Evolutionary conservation across 371 early-diverging fungal species (phyloP).

Genomic region (Mucor circinelloides): DNA sequence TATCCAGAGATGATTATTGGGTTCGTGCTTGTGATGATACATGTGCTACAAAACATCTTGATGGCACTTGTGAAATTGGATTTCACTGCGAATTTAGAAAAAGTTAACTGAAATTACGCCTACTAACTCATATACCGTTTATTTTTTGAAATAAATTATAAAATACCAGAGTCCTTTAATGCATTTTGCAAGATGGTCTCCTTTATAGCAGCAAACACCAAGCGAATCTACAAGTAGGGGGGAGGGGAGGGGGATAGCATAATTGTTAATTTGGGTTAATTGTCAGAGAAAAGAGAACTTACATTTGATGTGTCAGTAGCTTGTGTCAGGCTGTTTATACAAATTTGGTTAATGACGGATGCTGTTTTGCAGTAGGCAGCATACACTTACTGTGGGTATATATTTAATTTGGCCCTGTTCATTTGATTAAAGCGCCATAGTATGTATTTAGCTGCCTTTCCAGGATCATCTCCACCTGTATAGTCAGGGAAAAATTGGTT

Average conservation of each 20-base stretch:
- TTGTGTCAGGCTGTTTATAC: conserved; percentile 63
- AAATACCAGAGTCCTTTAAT: conserved; percentile 67
- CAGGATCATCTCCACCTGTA: conserved; percentile 65
- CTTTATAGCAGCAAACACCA: conserved; percentile 79
- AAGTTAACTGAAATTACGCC: not conserved
- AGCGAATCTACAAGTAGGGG: not conserved
- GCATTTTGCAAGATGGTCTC: conserved; percentile 78
- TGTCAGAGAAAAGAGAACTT: not conserved
- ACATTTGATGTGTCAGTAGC: conserved; percentile 52
- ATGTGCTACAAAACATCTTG: conserved; percentile 73
- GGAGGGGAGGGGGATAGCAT: not conserved
- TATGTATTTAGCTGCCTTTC: conserved; percentile 79
- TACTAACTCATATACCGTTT: not conserved
- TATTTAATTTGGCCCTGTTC: conserved; percentile 72
- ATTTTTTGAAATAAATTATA: conserved; percentile 35
- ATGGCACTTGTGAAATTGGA: conserved; percentile 67
- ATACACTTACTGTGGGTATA: conserved; percentile 74
- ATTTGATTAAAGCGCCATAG: conserved; percentile 77
- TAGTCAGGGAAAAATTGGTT: conserved; percentile 64
- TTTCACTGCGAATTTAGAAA: conserved; percentile 33
- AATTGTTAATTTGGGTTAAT: not conserved
- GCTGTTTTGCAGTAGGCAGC: not conserved
- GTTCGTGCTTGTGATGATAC: conserved; percentile 70
- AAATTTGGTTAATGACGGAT: not conserved
- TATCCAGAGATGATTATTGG: conserved; percentile 72